Conservation (phyloP, 106 monocot species). For the Acorus calamus region DNA sequence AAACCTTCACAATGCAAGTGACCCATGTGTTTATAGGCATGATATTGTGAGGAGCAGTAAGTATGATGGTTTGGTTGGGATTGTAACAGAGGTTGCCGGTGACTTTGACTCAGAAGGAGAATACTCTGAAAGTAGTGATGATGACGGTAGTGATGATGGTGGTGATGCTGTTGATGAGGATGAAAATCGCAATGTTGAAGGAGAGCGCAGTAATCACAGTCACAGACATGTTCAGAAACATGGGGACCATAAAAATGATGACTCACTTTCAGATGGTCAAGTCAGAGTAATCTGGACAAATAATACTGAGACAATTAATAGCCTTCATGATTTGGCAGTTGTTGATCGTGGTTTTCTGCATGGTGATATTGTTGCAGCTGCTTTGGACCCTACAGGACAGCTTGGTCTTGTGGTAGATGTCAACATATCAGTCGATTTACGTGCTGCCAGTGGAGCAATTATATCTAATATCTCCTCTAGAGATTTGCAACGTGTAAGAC, state of each 20-base stretch:
- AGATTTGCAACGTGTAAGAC: constrained; percentile 59
- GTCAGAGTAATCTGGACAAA: constrained; percentile 70
- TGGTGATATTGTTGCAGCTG: constrained; percentile 79
- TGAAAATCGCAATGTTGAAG: constrained; percentile 10
- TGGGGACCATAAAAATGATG: constrained; percentile 12
- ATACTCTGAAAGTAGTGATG: constrained; percentile 47
- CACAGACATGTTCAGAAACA: not conserved
- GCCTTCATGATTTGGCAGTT: constrained; percentile 37
- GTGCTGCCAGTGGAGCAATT: constrained; percentile 30
- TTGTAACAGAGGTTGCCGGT: constrained; percentile 78
- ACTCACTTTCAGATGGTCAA: constrained; percentile 49
- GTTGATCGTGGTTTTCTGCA: constrained; percentile 70
- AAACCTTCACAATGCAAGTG: constrained; percentile 9
- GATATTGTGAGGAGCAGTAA: constrained; percentile 69
- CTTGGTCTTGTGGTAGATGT: constrained; percentile 86
- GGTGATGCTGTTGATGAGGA: constrained; percentile 9
- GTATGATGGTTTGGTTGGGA: constrained; percentile 45
- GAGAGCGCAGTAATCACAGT: constrained; percentile 7
- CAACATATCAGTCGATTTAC: constrained; percentile 56
- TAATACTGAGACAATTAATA: constrained; percentile 56
- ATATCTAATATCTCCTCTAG: constrained; percentile 51
- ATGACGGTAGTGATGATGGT: constrained; percentile 24
- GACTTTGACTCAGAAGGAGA: constrained; percentile 68
- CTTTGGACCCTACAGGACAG: constrained; percentile 73
- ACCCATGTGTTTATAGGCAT: constrained; percentile 51